phyloP scores from a whole-genome alignment of 202 grass and related monocot genomes.

The Carex sylvatica region DNA sequence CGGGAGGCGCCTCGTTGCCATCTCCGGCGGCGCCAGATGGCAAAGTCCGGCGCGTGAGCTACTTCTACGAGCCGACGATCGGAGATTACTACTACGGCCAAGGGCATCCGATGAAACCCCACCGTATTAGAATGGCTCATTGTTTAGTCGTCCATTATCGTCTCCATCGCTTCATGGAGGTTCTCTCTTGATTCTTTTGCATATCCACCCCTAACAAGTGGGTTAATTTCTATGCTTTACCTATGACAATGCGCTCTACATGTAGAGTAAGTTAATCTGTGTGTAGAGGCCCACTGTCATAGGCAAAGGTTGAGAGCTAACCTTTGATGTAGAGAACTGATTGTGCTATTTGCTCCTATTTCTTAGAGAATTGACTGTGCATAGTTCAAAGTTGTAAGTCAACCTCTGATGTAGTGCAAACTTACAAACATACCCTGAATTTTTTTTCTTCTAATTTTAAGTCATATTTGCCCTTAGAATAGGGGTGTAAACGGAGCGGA shows the following conservation, averaged over 20 bases:
- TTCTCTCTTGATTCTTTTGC: conserved; percentile 10
- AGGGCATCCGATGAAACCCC: conserved; percentile 98
- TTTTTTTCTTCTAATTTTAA: no score
- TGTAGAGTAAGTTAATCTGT: no score
- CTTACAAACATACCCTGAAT: no score
- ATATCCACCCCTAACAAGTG: neutral
- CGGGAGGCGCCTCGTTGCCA: conserved; percentile 68
- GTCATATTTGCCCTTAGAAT: neutral
- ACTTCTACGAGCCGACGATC: conserved; percentile 99
- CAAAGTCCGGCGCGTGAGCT: conserved; percentile 69
- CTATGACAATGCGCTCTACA: no score
- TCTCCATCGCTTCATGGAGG: conserved; percentile 89
- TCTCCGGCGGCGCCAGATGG: conserved; percentile 46
- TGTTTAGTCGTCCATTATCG: conserved; percentile 91
- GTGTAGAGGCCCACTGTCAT: no score
- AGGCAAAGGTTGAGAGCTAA: no score
- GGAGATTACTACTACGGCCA: conserved; percentile 99
- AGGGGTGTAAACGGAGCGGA: no score
- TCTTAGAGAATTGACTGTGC: no score
- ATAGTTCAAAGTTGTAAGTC: no score
- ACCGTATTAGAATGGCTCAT: conserved; percentile 98
- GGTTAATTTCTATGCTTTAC: neutral
- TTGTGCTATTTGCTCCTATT: no score
- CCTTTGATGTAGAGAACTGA: no score
- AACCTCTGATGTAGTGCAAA: no score